Base-by-base conservation (phyloP, 2,329 filamentous ascomycete species). In the Scedosporium minutisporum region DNA sequence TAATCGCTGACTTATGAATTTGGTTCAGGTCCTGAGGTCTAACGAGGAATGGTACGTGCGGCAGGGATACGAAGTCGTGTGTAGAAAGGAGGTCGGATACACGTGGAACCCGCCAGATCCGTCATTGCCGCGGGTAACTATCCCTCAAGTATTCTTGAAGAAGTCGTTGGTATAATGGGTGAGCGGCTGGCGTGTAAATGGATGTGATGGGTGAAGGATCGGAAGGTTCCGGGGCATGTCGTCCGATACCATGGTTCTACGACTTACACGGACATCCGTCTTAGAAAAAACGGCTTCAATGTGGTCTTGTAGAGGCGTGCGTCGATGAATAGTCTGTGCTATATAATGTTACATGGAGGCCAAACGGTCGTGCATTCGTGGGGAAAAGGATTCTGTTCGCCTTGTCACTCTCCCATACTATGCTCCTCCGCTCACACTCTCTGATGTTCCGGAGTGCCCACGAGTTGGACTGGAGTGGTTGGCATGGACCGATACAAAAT, bases 1-100 rank as follows among this genome's bases (percentile, higher is more conserved):
- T 25, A 3, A 38, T 14, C 16, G 23, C 61, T 63, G 23, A 63
- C 51, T 12, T 4, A 9, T 10, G 23, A 25, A 25, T 1, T 46
- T 60, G 58, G 16, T 48, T 25, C 12, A 63, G 57, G 53, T 25
- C 14, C 48, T 67, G 1, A 62, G 62, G 14, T 65, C 67, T 4
- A 73, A 69, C 57, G 64, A 73, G 64, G 70, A 69, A 29, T 74
- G 71, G 72, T 74, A 72, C 62, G 25, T 51, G 25, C 60, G 66
- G 18, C 71, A 71, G 64, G 71, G 69, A 0, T 74, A 73, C 48
- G 46, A 62, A 38, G 42, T 65, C 5, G 61, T 70, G 57, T 63
- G 44, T 9, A 42, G 33, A 16, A 57, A 64, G 10, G 63, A 67
- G 6, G 63, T 63, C 7, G 64, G 63, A 6, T 71, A 69, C 63